Percentiles rank a stretch among this genome's conserved stretches.
phyloP scores from a whole-genome alignment of 2,329 filamentous ascomycete genomes.

The Alternaria arbusti region DNA sequence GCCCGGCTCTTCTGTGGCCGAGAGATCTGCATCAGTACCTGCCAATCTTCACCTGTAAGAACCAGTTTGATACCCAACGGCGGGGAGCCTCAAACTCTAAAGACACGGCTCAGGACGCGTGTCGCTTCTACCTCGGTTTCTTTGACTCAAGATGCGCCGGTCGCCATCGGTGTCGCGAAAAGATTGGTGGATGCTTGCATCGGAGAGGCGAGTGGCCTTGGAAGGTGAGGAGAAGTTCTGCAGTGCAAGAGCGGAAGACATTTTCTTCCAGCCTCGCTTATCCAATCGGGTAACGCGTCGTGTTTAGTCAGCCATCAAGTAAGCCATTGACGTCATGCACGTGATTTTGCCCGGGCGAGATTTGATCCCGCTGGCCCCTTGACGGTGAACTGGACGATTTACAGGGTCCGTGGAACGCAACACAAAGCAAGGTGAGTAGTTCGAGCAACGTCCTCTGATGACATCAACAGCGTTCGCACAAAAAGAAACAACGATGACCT shows the following conservation, averaged over 20 bases:
- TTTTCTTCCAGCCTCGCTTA: constrained; percentile 11
- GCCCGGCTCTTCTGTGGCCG: constrained; percentile 3
- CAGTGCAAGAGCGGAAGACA: constrained; percentile 8
- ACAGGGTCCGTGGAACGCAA: background rate
- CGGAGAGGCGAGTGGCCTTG: background rate
- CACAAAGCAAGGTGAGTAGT: background rate
- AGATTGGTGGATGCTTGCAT: background rate
- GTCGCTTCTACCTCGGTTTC: background rate
- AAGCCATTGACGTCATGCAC: constrained; percentile 8
- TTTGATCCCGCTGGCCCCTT: background rate
- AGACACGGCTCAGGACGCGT: constrained; percentile 5
- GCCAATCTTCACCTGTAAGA: constrained; percentile 19
- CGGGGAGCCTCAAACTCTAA: constrained; percentile 29
- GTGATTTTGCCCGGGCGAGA: background rate
- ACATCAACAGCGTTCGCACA: background rate
- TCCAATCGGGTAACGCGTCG: constrained; percentile 2
- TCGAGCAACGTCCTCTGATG: background rate
- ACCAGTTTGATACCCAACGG: constrained; percentile 34
- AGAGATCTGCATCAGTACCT: constrained; percentile 22
- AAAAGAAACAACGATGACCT: background rate
- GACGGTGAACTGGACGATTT: background rate
- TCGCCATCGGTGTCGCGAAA: background rate
- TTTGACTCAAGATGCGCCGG: background rate
- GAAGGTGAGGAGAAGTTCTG: constrained; percentile 6
- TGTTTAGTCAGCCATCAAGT: constrained; percentile 9